Base-by-base conservation (phyloP, 2,329 filamentous ascomycete species). In the Raffaelea deltoideospora region DNA sequence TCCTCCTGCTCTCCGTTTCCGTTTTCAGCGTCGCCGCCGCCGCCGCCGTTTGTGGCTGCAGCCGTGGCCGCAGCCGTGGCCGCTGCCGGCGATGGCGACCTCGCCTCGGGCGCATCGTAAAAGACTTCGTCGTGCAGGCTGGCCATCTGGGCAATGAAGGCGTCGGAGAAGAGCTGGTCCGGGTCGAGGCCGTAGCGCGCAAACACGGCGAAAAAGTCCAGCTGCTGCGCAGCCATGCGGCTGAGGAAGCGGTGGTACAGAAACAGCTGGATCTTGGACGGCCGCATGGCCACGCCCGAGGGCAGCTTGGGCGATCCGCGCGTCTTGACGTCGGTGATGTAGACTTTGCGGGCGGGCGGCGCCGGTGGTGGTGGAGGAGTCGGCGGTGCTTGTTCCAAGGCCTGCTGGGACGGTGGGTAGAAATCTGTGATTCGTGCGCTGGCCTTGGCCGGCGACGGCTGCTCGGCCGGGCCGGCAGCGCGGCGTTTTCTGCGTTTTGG, bases 311-410 rank as follows among this genome's bases (percentile, higher is more conserved):
- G 62, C 4, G 69, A 72, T 1, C 65, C 67, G 15, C 87, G 72
- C 0, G 88, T 96, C 56, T 98, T 98, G 44, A 94, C 74, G 48
- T 98, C 90, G 0, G 76, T 77, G 34, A 98, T 61, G 53, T 92
- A 95, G n/a, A 72, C 52, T 41, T 59, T 19, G 49, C 53, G 8
- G 24, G 37, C 14, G 40, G 45, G n/a, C 41, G 23, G 19, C 6
- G 6, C 30, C 5, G 26, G 22, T 23, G 11, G 20, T 31, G 24
- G 8, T 10, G n/a, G 17, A 3, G 32, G 15, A 13, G 1, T 20
- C 17, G 22, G 9, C 14, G n/a, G 14, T 3, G 23, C 13, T 19
- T n/a, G n/a, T n/a, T n/a, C n/a, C 1, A 31, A 20, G 2, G 32
- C 23, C 9, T n/a, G 13, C 2, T 28, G 17, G 13, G 38, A 35